Base-by-base conservation (phyloP, 495 filamentous ascomycete species). In the Aspergillus cristatus region DNA sequence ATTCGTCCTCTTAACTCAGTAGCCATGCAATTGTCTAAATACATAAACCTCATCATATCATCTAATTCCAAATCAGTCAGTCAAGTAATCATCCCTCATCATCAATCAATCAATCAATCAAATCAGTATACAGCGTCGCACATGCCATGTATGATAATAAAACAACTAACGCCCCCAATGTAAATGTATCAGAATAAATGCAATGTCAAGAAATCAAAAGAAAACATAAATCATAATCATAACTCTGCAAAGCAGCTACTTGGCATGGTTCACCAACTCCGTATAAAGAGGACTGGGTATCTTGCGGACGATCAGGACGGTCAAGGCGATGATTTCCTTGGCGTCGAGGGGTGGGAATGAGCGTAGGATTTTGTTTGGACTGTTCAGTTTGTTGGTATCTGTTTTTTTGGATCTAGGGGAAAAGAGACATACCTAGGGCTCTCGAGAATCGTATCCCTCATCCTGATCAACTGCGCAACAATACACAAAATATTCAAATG, bases 401-500 rank as follows among this genome's bases (percentile, higher is more conserved):
- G 51, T 54, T 40, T 45, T 46, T 28, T 28, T 18, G n/a, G 7
- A 8, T 17, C 18, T 1, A 10, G 13, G 13, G 22, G 24, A 14
- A 25, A 13, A 6, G 40, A 37, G 1, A 68, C 68, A 46, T 68
- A 95, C 91, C 84, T 97, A 30, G 79, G 71, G 45, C 81, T 89
- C 26, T 72, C 74, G 43, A 97, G 62, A 37, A 99, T 77, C 32
- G 79, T 76, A 36, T 93, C 86, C 35, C 88, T 69, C 62, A 95
- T 86, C 43, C 91, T 73, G 28, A 94, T 75, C 34, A 99, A 65
- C 60, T 99, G 91, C n/a, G 88, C 87, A 16, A 97, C 93, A 45
- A 99, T 95, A 51, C 93, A 97, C 7, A 99, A 55, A 34, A 99
- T 84, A 48, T 99, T 99, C 32, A 97, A 54, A 60, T 97, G 93